phyloP scores from a whole-genome alignment of 2,329 filamentous ascomycete genomes.

The Aschersonia sp. region DNA sequence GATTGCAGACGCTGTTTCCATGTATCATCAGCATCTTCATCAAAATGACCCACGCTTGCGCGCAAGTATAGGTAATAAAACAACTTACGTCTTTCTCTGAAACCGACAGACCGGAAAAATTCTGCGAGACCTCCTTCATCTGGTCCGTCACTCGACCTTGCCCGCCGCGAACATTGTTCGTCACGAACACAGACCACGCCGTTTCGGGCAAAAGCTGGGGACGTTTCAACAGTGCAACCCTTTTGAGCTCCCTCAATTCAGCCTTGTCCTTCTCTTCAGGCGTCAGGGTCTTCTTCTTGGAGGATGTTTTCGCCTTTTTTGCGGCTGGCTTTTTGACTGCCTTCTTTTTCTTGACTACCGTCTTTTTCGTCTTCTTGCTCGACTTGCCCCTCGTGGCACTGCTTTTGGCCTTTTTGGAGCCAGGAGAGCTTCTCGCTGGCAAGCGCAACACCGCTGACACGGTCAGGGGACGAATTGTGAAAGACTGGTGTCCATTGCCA shows the following conservation, averaged over 20 bases:
- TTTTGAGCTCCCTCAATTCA: slow-evolving; percentile 21
- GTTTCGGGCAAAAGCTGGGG: slow-evolving; percentile 17
- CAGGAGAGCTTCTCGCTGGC: slow-evolving; percentile 10
- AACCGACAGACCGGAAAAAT: slow-evolving; percentile 24
- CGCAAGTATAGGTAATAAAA: not conserved
- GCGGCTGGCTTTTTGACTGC: slow-evolving; percentile 16
- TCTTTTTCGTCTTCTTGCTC: slow-evolving; percentile 30
- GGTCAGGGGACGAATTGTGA: slow-evolving; percentile 10
- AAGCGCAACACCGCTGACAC: slow-evolving; percentile 14
- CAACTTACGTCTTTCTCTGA: slow-evolving; percentile 28
- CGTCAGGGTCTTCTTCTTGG: slow-evolving; percentile 18
- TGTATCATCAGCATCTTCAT: not conserved
- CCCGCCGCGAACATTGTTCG: slow-evolving; percentile 13
- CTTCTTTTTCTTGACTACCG: slow-evolving; percentile 16
- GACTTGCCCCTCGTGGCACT: slow-evolving; percentile 4
- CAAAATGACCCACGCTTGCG: not conserved
- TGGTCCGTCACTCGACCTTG: slow-evolving; percentile 5
- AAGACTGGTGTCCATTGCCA: slow-evolving; percentile 3
- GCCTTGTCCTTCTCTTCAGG: slow-evolving; percentile 23
- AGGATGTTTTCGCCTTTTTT: slow-evolving; percentile 23
- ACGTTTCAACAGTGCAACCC: slow-evolving; percentile 24
- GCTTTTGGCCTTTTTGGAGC: slow-evolving; percentile 8
- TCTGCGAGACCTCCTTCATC: slow-evolving; percentile 13
- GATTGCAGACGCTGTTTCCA: slow-evolving; percentile 16
- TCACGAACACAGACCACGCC: slow-evolving; percentile 24